phyloP scores from a whole-genome alignment of 495 filamentous ascomycete genomes.

The Elaphomyces granulatus region DNA sequence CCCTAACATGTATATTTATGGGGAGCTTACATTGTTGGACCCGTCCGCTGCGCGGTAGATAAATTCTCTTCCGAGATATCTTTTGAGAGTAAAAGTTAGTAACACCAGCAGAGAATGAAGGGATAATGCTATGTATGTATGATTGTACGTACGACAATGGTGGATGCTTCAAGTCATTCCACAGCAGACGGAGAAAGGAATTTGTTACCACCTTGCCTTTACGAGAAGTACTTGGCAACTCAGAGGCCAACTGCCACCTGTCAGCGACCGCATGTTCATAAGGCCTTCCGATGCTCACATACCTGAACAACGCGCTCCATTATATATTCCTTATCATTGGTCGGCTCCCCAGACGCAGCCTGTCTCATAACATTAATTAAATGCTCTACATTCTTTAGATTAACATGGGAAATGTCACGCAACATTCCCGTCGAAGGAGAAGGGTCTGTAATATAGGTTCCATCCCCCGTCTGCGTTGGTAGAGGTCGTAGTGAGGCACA shows the following conservation, averaged over 20 bases:
- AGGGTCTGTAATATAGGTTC: conserved; percentile 30
- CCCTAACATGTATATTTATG: not conserved
- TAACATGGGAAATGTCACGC: conserved; percentile 27
- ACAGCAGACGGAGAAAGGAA: conserved; percentile 46
- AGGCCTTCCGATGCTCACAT: conserved; percentile 3
- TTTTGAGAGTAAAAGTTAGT: conserved; percentile 8
- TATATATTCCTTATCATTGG: conserved; percentile 63
- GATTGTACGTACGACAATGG: conserved; percentile 40
- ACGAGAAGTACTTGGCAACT: conserved; percentile 40
- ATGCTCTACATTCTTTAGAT: conserved; percentile 28
- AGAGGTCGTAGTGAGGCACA: conserved; percentile 44
- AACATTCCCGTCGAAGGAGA: conserved; percentile 21
- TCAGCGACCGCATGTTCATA: conserved; percentile 1
- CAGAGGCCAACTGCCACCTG: conserved; percentile 22
- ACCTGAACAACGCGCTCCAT: conserved; percentile 42
- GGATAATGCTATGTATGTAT: conserved; percentile 17
- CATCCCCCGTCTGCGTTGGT: conserved; percentile 49
- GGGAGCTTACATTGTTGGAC: conserved; percentile 39
- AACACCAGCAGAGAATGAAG: too few species aligned
- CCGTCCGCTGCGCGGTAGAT: conserved; percentile 57
- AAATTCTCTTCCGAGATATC: conserved; percentile 37
- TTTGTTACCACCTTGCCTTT: conserved; percentile 40
- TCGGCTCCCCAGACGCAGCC: conserved; percentile 64
- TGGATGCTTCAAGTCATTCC: conserved; percentile 56
- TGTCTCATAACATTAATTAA: conserved; percentile 40